Conservation (phyloP, 768 basidiomycete genomes). For the Hemileccinum impolitum region DNA sequence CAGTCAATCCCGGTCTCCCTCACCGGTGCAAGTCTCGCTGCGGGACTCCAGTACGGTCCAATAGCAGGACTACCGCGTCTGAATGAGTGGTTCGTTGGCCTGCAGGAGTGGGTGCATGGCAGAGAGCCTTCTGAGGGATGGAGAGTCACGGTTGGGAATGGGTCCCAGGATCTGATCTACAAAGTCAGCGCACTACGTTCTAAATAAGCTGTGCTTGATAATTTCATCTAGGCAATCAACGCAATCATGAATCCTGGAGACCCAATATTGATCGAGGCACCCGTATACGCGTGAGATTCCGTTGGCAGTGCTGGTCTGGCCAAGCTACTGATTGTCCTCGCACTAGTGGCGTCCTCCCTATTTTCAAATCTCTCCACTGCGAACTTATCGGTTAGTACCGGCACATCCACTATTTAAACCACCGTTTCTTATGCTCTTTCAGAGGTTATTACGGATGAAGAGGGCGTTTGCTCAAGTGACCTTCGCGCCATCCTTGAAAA, state of each 20-base stretch:
- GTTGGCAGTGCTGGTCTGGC: slow-evolving; percentile 12
- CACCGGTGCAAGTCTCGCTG: slow-evolving; percentile 54
- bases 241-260: slow-evolving; percentile 79
- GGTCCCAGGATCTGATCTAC: slow-evolving; percentile 86
- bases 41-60: slow-evolving; percentile 73
- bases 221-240: slow-evolving; percentile 53
- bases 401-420: neutral
- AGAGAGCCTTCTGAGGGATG: slow-evolving; percentile 63
- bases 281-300: slow-evolving; percentile 64
- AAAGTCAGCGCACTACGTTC: slow-evolving; percentile 49
- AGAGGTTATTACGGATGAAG: slow-evolving; percentile 78
- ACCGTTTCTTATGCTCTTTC: slow-evolving; percentile 7
- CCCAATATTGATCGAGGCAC: slow-evolving; percentile 75
- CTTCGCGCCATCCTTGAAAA: slow-evolving; percentile 63
- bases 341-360: slow-evolving; percentile 61
- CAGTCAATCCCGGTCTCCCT: slow-evolving; percentile 52
- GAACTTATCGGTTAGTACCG: slow-evolving; percentile 52
- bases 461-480: slow-evolving; percentile 61
- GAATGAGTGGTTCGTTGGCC: slow-evolving; percentile 60
- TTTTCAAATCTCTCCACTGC: slow-evolving; percentile 54
- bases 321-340: slow-evolving; percentile 7
- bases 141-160: slow-evolving; percentile 73
- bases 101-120: slow-evolving; percentile 72
- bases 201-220: slow-evolving; percentile 3
- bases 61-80: slow-evolving; percentile 68